phyloP scores from a whole-genome alignment of 768 basidiomycete genomes.

The Rhodocollybia butyracea region DNA sequence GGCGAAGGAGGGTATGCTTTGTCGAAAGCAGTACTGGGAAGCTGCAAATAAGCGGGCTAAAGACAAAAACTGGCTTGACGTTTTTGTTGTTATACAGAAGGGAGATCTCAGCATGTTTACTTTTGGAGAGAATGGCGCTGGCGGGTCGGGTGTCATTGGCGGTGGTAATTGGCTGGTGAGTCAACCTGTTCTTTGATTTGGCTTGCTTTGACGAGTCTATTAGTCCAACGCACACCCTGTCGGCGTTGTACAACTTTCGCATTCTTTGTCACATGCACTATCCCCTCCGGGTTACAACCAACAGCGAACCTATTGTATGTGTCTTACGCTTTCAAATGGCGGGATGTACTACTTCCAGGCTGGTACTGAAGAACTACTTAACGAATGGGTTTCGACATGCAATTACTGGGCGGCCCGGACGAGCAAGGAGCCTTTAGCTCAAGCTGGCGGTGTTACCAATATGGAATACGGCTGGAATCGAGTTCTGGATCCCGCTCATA shows the following conservation, averaged over 20 bases:
- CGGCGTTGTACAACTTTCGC: constrained; percentile 81
- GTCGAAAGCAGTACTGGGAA: constrained; percentile 95
- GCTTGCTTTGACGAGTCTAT: constrained; percentile 11
- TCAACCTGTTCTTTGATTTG: constrained; percentile 16
- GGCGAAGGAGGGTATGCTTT: constrained; percentile 98
- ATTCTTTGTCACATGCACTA: constrained; percentile 82
- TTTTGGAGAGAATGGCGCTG: constrained; percentile 76
- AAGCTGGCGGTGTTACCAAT: constrained; percentile 95
- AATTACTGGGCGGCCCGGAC: constrained; percentile 99
- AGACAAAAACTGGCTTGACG: constrained; percentile 90
- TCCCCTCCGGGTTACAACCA: constrained; percentile 91
- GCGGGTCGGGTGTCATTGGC: constrained; percentile 68
- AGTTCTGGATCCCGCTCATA: constrained; percentile 49
- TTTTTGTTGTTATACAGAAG: constrained; percentile 93
- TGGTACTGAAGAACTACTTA: constrained; percentile 96
- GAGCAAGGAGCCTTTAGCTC: constrained; percentile 92
- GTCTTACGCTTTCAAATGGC: constrained; percentile 81
- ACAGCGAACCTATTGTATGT: constrained; percentile 93
- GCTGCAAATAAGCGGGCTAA: constrained; percentile 76
- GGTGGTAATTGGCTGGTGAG: constrained; percentile 98
- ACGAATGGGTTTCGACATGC: constrained; percentile 98
- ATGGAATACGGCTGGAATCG: constrained; percentile 99
- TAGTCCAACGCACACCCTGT: constrained; percentile 86
- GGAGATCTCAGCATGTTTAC: constrained; percentile 95
- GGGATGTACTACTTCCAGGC: constrained; percentile 98